These are phyloP conservation scores for Hypseocharis bilobata DNA, from an alignment of 441 rosid species.

Conservation along the genomic window DNA sequence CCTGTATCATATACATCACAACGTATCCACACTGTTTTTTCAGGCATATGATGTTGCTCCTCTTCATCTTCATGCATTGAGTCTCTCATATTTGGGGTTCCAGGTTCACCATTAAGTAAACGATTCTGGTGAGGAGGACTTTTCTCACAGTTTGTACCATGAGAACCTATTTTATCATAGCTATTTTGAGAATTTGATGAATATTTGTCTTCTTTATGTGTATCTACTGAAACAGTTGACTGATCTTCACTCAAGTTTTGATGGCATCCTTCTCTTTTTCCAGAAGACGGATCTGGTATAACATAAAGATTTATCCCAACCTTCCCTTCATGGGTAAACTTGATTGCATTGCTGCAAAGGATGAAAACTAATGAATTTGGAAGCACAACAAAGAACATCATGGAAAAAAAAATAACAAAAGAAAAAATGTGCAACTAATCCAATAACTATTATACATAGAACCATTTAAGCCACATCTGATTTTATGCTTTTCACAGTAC, in stretches of 20 bases:
- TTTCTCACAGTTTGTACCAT: slow-evolving; percentile 15
- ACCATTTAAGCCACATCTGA: background rate
- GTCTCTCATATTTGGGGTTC: slow-evolving; percentile 22
- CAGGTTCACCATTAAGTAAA: slow-evolving; percentile 22
- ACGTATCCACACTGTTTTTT: slow-evolving; percentile 67
- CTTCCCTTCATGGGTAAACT: slow-evolving; percentile 87
- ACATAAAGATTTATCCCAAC: slow-evolving; percentile 72
- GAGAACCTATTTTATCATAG: slow-evolving; percentile 24
- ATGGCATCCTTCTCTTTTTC: slow-evolving; percentile 29
- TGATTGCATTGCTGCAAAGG: slow-evolving; percentile 70
- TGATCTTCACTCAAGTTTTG: slow-evolving; percentile 25
- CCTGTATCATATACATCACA: slow-evolving; percentile 91
- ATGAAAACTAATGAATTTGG: slow-evolving; percentile 6
- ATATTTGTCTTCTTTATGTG: slow-evolving; percentile 28
- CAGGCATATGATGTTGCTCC: slow-evolving; percentile 33
- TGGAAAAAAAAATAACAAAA: background rate
- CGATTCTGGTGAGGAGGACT: slow-evolving; percentile 21
- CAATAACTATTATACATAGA: slow-evolving; percentile 2
- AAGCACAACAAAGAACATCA: slow-evolving; percentile 4
- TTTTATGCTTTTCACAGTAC: slow-evolving; percentile 25
- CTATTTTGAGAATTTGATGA: slow-evolving; percentile 24
- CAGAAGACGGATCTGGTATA: slow-evolving; percentile 52
- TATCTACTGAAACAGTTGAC: slow-evolving; percentile 14
- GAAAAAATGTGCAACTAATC: background rate
- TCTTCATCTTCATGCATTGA: slow-evolving; percentile 27